Conservation (phyloP, 2,329 filamentous ascomycete species). For the Xylaria sp. region DNA sequence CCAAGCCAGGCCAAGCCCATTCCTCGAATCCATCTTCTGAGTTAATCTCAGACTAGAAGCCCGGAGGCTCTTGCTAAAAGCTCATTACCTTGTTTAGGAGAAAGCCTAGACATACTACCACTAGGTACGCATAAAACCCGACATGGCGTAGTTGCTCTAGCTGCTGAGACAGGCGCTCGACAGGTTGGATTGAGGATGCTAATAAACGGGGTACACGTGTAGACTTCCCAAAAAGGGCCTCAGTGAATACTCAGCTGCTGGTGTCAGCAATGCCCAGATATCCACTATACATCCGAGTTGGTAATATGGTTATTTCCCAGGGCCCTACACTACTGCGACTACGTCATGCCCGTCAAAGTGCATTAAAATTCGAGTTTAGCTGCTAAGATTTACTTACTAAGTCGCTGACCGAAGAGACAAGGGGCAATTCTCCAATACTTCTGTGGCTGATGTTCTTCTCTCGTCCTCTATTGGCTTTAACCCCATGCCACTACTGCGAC, state of each 20-base stretch:
- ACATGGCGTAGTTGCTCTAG: not conserved
- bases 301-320: conserved; percentile 9
- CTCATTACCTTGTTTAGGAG: not conserved
- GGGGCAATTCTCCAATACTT: conserved; percentile 1
- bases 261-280: conserved; percentile 26
- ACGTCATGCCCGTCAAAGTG: conserved; percentile 24
- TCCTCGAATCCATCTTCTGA: not conserved
- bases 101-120: not conserved
- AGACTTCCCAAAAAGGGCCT: not conserved
- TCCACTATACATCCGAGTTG: not conserved
- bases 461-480: conserved; percentile 1
- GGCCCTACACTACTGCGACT: not conserved
- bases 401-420: conserved; percentile 11
- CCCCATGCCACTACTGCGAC: not conserved
- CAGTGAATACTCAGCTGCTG: conserved; percentile 3
- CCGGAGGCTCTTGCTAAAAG: not conserved
- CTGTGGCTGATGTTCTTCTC: not conserved
- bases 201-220: not conserved
- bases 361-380: not conserved
- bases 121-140: not conserved
- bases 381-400: conserved; percentile 8
- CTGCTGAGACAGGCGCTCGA: not conserved
- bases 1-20: not conserved
- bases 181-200: not conserved
- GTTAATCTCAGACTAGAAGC: not conserved